Evolutionary conservation across 2,329 filamentous ascomycete species (phyloP), one percentile per base, ranked within the genome.

Genomic region (Colletotrichum eleusines): DNA sequence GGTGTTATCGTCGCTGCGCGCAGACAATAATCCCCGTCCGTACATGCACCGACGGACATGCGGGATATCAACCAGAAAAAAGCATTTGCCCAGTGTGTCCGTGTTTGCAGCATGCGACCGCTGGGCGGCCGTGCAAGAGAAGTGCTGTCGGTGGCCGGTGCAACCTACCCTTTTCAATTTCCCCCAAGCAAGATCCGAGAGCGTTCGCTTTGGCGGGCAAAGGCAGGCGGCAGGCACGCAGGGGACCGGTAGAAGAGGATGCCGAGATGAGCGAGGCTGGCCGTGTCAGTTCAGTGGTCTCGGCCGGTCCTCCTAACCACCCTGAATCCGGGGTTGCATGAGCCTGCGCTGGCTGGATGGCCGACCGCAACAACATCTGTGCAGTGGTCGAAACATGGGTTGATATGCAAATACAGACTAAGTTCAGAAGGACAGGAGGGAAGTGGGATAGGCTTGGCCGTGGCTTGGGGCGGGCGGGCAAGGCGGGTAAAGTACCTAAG

Each of bases 351-450:
- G 60, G 50, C 35, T 58, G 35, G 53, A 35, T 66, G 60, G 50
- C 35, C 51, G 35, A 44, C 38, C 50, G 44, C 58, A 48, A 58
- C 58, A 63, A 58, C 58, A 63, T 63, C 68, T 63, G 64, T 71
- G 68, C 68, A 63, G 53, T 46, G 64, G 50, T 42, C 64, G 68
- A 63, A 68, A 71, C 64, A 68, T 48, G 63, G 58, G 58, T 68
- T 35, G 31, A 62, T 44, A 68, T 71, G 64, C 68, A 71, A 71
- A 35, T 63, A 38, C 58, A 71, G 68, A 63, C 68, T 59, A 65
- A 59, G 51, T 68, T 71, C 66, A 60, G 64, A 71, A 48, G 44
- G 64, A 53, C 58, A 68, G 50, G 64, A 62, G 23, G 42, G 23
- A 31, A 71, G 64, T 71, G 58, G 68, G 58, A 58, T 51, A 59